A percentile compares a stretch with the other conserved stretches of the same genome.
phyloP scores from a whole-genome alignment of 2,329 filamentous ascomycete species.

The Sporothrix pseudoabietina region DNA sequence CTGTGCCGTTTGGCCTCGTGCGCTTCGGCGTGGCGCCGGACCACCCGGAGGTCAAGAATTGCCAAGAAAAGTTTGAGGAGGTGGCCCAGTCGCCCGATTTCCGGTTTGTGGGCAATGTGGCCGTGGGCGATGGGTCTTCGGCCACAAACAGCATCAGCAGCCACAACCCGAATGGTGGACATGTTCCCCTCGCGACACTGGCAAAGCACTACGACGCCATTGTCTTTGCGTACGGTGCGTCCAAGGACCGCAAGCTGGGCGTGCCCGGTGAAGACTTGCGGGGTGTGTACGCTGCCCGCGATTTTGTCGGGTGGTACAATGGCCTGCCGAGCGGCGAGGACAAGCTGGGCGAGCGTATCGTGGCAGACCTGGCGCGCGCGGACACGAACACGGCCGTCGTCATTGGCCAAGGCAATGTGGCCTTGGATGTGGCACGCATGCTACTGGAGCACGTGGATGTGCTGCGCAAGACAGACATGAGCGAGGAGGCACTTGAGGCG shows the following conservation, averaged over 20 bases:
- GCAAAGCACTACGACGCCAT: slow-evolving; percentile 88
- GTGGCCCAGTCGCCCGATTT: slow-evolving; percentile 81
- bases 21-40: slow-evolving; percentile 97
- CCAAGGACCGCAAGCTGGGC: slow-evolving; percentile 75
- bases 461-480: slow-evolving; percentile 83
- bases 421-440: slow-evolving; percentile 88
- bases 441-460: slow-evolving; percentile 74
- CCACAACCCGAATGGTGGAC: slow-evolving; percentile 47
- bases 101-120: slow-evolving; percentile 87
- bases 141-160: slow-evolving; percentile 39
- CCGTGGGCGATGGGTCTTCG: slow-evolving; percentile 58
- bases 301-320: slow-evolving; percentile 99
- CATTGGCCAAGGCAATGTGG: slow-evolving; percentile 94
- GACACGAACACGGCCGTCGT: slow-evolving; percentile 86
- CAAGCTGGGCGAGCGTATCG: slow-evolving; percentile 33
- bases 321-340: slow-evolving; percentile 78
- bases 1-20: slow-evolving; percentile 89
- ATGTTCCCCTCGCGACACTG: slow-evolving; percentile 67
- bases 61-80: slow-evolving; percentile 88
- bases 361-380: slow-evolving; percentile 71
- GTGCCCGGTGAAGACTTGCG: slow-evolving; percentile 78
- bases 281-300: slow-evolving; percentile 83
- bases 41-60: slow-evolving; percentile 99
- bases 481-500: slow-evolving; percentile 75
- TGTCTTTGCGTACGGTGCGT: slow-evolving; percentile 89